Percentiles rank a stretch among this genome's conserved stretches.
Conservation (phyloP, 306 rosid genomes). For the Prinsepia uniflora region DNA sequence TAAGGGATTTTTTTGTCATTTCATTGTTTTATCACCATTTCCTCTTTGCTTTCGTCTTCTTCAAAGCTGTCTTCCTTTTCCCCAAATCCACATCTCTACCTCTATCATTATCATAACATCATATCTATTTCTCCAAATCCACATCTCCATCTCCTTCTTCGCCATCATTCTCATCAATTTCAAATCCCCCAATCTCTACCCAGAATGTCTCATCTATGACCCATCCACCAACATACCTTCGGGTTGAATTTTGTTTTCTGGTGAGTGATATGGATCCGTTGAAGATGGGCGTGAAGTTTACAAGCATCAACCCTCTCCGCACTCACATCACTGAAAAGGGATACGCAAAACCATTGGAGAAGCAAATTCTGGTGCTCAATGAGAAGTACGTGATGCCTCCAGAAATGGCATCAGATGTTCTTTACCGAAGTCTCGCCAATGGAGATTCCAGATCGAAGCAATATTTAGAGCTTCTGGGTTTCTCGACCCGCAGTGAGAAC, state of each 20-base stretch:
- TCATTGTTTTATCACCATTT: too few species aligned
- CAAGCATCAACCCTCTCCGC: slow-evolving; percentile 62
- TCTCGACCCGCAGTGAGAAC: slow-evolving; percentile 18
- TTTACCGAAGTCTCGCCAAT: slow-evolving; percentile 41
- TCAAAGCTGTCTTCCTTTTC: too few species aligned
- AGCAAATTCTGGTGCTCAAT: slow-evolving; percentile 56
- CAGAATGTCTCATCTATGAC: too few species aligned
- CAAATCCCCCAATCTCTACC: too few species aligned
- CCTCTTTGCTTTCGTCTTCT: too few species aligned
- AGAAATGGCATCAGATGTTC: slow-evolving; percentile 45
- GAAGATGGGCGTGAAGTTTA: slow-evolving; percentile 57
- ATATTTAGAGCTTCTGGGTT: slow-evolving; percentile 69
- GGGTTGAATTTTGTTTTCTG: slow-evolving; percentile 27
- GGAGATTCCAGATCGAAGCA: slow-evolving; percentile 40
- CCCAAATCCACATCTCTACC: too few species aligned
- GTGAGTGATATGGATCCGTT: slow-evolving; percentile 45
- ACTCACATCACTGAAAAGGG: slow-evolving; percentile 38
- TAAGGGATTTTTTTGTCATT: too few species aligned
- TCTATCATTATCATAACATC: too few species aligned
- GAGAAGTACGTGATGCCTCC: slow-evolving; percentile 54
- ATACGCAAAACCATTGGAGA: slow-evolving; percentile 31
- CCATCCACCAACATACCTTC: too few species aligned
- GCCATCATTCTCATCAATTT: too few species aligned
- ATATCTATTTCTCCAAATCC: too few species aligned
- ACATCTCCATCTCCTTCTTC: too few species aligned